These are phyloP conservation scores for Trichoderma aggressivum DNA, from an alignment of 2,329 filamentous ascomycete species.

Conservation along the genomic window DNA sequence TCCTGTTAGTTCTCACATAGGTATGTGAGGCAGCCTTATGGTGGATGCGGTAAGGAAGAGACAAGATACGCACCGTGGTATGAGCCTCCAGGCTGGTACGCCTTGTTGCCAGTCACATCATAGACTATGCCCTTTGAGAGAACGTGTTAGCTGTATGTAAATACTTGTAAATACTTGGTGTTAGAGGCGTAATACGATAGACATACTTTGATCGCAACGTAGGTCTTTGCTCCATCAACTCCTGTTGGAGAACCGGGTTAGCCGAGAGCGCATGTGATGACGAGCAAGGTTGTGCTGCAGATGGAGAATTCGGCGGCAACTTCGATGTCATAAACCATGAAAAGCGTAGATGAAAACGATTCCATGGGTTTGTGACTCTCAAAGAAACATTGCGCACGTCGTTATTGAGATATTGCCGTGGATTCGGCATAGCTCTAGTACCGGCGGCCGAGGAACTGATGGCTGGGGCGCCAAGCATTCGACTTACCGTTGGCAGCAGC, in stretches of 20 bases:
- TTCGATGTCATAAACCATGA: neutral
- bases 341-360: neutral
- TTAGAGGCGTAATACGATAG: neutral
- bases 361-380: no score
- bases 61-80: slow-evolving; percentile 70
- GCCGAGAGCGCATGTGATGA: neutral
- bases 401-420: neutral
- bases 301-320: neutral
- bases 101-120: slow-evolving; percentile 85
- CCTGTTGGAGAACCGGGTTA: slow-evolving; percentile 44
- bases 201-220: slow-evolving; percentile 66
- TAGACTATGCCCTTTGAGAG: slow-evolving; percentile 76
- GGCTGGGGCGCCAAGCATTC: neutral
- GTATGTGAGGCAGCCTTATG: neutral
- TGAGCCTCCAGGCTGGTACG: slow-evolving; percentile 76
- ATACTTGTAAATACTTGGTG: neutral
- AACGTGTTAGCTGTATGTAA: slow-evolving; percentile 6
- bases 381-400: neutral
- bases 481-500: slow-evolving; percentile 77
- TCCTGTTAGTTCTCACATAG: neutral
- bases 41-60: neutral
- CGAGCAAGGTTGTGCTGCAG: neutral
- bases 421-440: neutral
- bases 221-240: slow-evolving; percentile 60
- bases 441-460: neutral